A percentile compares a stretch with the other conserved stretches of the same genome.
phyloP scores from a whole-genome alignment of 441 rosid species.

The Omphalea diandra region DNA sequence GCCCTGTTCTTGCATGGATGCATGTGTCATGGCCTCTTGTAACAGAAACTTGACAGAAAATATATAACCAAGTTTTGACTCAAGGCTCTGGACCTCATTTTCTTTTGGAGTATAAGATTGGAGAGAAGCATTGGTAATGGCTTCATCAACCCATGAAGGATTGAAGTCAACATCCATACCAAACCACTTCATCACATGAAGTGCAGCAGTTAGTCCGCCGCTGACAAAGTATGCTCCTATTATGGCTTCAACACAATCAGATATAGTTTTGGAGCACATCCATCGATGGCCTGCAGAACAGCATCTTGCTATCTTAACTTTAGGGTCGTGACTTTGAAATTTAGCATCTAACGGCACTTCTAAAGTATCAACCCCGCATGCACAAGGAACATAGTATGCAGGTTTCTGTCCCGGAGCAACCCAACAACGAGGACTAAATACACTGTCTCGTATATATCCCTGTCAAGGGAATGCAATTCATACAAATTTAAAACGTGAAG shows the following conservation, averaged over 20 bases:
- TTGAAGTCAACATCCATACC: slow-evolving; percentile 60
- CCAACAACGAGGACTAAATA: slow-evolving; percentile 95
- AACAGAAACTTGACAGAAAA: slow-evolving; percentile 71
- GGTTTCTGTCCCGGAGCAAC: slow-evolving; percentile 82
- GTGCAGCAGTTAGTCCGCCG: slow-evolving; percentile 70
- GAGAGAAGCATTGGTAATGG: slow-evolving; percentile 48
- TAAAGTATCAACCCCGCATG: slow-evolving; percentile 56
- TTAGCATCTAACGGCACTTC: slow-evolving; percentile 76
- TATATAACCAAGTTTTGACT: slow-evolving; percentile 60
- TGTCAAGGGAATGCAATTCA: slow-evolving; percentile 30
- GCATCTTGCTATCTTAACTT: slow-evolving; percentile 51
- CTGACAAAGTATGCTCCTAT: slow-evolving; percentile 77
- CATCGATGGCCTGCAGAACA: slow-evolving; percentile 92
- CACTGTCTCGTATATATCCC: slow-evolving; percentile 77
- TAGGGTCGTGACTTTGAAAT: slow-evolving; percentile 50
- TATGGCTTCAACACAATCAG: slow-evolving; percentile 89
- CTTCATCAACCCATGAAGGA: slow-evolving; percentile 39
- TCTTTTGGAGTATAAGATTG: slow-evolving; percentile 41
- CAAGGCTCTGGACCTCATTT: slow-evolving; percentile 48
- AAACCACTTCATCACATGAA: slow-evolving; percentile 84
- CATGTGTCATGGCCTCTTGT: slow-evolving; percentile 84
- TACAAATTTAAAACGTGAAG: not conserved
- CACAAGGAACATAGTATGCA: slow-evolving; percentile 57
- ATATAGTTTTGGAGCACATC: slow-evolving; percentile 80
- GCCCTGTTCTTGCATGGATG: slow-evolving; percentile 49